Conservation (phyloP, 345 rosid species). For the Eucalyptus polyanthemos region DNA sequence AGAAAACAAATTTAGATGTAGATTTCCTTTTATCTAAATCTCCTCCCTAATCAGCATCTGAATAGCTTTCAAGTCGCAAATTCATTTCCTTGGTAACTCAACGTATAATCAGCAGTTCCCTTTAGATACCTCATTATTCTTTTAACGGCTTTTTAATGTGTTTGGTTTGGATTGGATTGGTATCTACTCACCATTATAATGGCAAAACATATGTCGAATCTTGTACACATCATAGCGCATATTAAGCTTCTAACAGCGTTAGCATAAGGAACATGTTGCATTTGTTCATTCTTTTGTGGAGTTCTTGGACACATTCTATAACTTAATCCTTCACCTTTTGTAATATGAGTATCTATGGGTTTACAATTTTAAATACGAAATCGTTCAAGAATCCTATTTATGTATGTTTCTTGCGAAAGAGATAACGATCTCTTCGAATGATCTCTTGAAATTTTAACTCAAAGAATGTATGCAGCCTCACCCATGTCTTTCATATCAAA, state of each 20-base stretch:
- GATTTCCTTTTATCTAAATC: too few relatives aligned
- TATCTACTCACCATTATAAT: accelerated
- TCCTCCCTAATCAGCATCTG: accelerated
- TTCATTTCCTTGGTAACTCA: accelerated
- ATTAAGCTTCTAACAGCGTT: accelerated
- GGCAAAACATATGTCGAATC: accelerated
- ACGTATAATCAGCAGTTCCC: accelerated
- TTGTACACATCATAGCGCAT: accelerated
- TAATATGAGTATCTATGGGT: too few relatives aligned
- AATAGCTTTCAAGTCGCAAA: accelerated
- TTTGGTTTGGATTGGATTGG: accelerated
- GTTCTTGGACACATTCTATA: accelerated
- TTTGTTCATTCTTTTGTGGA: accelerated
- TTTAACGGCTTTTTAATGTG: accelerated
- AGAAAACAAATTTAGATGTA: too few relatives aligned
- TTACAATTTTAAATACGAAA: accelerated
- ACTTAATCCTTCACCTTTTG: accelerated
- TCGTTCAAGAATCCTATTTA: too few relatives aligned
- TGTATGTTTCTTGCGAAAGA: accelerated
- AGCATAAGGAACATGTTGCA: too few relatives aligned
- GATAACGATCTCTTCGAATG: accelerated
- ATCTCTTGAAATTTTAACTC: too few relatives aligned
- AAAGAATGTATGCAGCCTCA: too few relatives aligned
- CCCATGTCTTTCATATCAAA: accelerated
- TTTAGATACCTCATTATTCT: accelerated